Conservation (phyloP, 805 yeast genomes). For the Pichia gijzeniarum region DNA sequence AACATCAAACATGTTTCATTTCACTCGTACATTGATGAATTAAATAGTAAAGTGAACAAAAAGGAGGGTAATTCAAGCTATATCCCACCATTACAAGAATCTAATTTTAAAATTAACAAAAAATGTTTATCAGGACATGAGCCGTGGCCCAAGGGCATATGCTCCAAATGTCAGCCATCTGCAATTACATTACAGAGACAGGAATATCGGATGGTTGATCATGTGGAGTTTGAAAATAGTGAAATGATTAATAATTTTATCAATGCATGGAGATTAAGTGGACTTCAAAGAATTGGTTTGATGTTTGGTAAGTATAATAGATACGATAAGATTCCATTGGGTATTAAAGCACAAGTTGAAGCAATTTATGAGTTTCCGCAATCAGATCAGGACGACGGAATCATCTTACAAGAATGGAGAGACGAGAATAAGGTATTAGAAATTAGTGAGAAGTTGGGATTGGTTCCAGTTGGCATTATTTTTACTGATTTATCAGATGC, state of each 20-base stretch:
- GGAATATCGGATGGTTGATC: slow-evolving; percentile 92
- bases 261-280: slow-evolving; percentile 86
- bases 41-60: slow-evolving; percentile 62
- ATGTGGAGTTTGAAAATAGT: slow-evolving; percentile 81
- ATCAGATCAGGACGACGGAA: slow-evolving; percentile 76
- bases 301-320: slow-evolving; percentile 75
- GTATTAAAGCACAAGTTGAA: slow-evolving; percentile 89
- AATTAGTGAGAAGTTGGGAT: slow-evolving; percentile 52
- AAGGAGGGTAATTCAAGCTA: slow-evolving; percentile 52
- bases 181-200: slow-evolving; percentile 91
- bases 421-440: slow-evolving; percentile 46
- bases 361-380: slow-evolving; percentile 94
- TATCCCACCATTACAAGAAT: slow-evolving; percentile 72
- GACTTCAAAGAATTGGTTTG: slow-evolving; percentile 80
- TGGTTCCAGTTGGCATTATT: slow-evolving; percentile 70
- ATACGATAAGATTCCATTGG: slow-evolving; percentile 83
- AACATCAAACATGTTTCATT: slow-evolving; percentile 84
- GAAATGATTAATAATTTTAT: slow-evolving; percentile 74
- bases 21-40: slow-evolving; percentile 72
- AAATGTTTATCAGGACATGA: slow-evolving; percentile 76
- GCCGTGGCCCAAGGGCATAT: slow-evolving; percentile 92
- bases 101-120: slow-evolving; percentile 56
- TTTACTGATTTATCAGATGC: slow-evolving; percentile 89
- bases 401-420: slow-evolving; percentile 52
- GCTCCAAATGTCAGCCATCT: slow-evolving; percentile 95